Conservation (phyloP, 768 basidiomycete species). For the Boletus pseudopeckii region DNA sequence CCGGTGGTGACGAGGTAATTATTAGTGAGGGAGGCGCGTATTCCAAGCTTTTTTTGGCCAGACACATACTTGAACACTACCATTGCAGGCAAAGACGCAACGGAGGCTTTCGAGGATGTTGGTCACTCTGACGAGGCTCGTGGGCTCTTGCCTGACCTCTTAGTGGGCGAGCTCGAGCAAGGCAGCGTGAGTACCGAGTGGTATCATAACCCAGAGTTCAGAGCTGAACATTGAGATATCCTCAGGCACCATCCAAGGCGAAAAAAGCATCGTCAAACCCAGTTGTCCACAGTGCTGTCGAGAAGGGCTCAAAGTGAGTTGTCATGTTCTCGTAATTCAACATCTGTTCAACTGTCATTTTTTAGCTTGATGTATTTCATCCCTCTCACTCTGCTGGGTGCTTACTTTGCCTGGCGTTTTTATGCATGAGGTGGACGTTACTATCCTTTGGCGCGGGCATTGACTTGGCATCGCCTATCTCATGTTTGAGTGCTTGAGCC, state of each 20-base stretch:
- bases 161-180: constrained; percentile 80
- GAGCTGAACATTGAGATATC: constrained; percentile 1
- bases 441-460: not conserved
- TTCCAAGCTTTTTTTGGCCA: constrained; percentile 13
- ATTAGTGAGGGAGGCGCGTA: constrained; percentile 84
- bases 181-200: constrained; percentile 46
- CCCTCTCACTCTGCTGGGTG: constrained; percentile 74
- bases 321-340: not conserved
- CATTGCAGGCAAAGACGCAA: constrained; percentile 81
- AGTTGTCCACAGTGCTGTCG: constrained; percentile 43
- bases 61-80: not conserved
- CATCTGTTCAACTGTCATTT: constrained; percentile 3
- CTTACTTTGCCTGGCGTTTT: constrained; percentile 85
- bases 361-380: constrained; percentile 77
- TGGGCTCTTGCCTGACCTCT: constrained; percentile 71
- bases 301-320: constrained; percentile 67
- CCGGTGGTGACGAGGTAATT: constrained; percentile 97
- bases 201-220: not conserved
- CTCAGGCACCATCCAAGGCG: constrained; percentile 51
- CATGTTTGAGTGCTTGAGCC: constrained; percentile 15
- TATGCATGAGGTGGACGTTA: constrained; percentile 39
- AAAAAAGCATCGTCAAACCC: constrained; percentile 45
- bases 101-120: constrained; percentile 98
- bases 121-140: constrained; percentile 99
- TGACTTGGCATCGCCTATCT: not conserved